Percentiles rank a stretch among this genome's conserved stretches.
Conservation (phyloP, 2,329 filamentous ascomycete species). For the Xylariaceae sp. region DNA sequence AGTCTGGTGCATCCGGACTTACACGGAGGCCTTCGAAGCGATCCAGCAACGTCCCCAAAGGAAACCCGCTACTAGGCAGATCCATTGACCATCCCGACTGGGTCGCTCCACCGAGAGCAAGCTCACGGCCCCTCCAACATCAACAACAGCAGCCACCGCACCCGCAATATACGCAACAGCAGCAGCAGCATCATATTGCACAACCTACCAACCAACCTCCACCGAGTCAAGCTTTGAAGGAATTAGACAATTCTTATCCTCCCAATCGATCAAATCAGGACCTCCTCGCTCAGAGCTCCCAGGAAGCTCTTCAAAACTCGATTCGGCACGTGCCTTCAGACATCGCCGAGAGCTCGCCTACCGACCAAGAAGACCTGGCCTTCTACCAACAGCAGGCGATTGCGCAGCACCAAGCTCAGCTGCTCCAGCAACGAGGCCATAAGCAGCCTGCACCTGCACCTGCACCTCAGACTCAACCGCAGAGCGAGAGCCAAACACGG, state of each 20-base stretch:
- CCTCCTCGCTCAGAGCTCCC: constrained; percentile 36
- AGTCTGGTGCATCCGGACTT: constrained; percentile 41
- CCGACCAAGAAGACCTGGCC: constrained; percentile 39
- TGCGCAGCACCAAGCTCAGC: constrained; percentile 22
- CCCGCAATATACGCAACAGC: no score
- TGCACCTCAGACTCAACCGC: constrained; percentile 11
- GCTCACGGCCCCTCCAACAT: constrained; percentile 17
- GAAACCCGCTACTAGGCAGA: constrained; percentile 31
- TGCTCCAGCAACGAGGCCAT: constrained; percentile 24
- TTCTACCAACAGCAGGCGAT: constrained; percentile 37
- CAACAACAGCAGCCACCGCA: constrained; percentile 14
- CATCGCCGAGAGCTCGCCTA: constrained; percentile 40
- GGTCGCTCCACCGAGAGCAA: constrained; percentile 21
- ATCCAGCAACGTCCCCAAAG: constrained; percentile 45
- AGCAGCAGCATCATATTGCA: constrained; percentile 9
- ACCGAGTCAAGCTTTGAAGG: constrained; percentile 41
- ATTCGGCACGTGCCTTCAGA: constrained; percentile 46
- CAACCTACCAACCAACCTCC: no score
- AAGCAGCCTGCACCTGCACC: neutral
- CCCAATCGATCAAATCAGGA: constrained; percentile 37
- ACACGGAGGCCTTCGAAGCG: constrained; percentile 54
- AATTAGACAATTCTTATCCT: constrained; percentile 34
- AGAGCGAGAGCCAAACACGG: constrained; percentile 16
- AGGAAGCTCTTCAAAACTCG: constrained; percentile 35
- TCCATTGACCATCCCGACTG: constrained; percentile 28